These are phyloP conservation scores for Dendrobium catenatum DNA, from an alignment of 106 monocot species.

Conservation along the genomic window DNA sequence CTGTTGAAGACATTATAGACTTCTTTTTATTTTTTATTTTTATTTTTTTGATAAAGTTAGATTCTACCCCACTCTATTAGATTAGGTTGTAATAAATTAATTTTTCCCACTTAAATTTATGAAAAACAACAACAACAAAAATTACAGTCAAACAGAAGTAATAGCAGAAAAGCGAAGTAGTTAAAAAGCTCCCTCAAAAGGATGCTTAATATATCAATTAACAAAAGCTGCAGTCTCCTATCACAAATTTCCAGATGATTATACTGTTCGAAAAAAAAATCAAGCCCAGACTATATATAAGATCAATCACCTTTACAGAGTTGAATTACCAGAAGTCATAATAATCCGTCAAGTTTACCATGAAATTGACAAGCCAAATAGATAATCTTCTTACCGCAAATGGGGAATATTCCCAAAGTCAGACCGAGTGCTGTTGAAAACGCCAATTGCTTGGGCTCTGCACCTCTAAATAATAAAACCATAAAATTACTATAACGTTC, in stretches of 20 bases:
- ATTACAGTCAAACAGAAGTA: no score
- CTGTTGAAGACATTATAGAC: no score
- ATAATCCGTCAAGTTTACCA: not conserved
- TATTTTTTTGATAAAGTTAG: no score
- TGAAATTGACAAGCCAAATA: not conserved
- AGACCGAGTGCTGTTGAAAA: slow-evolving; percentile 61
- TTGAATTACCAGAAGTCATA: not conserved
- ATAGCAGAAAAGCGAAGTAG: no score
- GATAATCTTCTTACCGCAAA: slow-evolving; percentile 39
- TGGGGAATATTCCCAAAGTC: slow-evolving; percentile 61
- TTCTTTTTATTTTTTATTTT: no score
- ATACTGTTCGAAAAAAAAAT: not conserved
- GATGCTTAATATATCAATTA: not conserved
- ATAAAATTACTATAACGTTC: not conserved
- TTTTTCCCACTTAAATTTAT: no score
- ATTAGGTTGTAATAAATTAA: no score
- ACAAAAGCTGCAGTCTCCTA: not conserved
- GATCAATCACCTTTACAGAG: not conserved
- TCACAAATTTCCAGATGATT: not conserved
- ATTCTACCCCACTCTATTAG: no score
- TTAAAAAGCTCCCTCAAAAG: no score
- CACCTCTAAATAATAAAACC: slow-evolving; percentile 27
- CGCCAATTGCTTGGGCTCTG: slow-evolving; percentile 56
- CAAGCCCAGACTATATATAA: not conserved
- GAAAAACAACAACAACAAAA: no score